Base-by-base conservation (phyloP, 306 rosid species). In the Dalbergia oliveri region DNA sequence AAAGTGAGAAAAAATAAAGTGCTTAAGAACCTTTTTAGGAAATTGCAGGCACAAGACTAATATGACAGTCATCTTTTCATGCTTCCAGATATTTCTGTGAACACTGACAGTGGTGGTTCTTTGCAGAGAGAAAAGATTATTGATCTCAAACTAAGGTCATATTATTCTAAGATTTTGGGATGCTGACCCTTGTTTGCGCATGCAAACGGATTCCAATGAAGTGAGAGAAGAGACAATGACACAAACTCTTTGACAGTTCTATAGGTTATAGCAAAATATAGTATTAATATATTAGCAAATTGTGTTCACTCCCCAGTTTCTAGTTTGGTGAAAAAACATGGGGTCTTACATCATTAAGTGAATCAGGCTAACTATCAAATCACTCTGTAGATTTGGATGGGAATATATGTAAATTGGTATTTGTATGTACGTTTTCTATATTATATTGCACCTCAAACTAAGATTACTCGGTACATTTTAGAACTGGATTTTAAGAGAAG, bases 181-280 rank as follows among this genome's bases (percentile, higher is more conserved):
- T 76, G 89, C 79, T 85, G 93, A 77, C 60, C 86, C 66, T 54
- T 71, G 47, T 76, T 83, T 89, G 87, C 92, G 94, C 97, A 88
- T 90, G 92, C 94, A 88, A 82, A 83, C 89, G 68, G 65, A 68
- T 84, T 82, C 84, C 91, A 53, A 87, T 84, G 90, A 91, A 84
- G 88, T 74, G 66, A 72, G 72, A 64, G 41, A 59, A 72, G 72
- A 64, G 41, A 76, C 39, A 61, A 69, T 66, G 79, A 77, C 76
- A 76, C 79, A 79, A 50, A 73, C 72, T 76, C 82, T 63, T 74
- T 35, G 35, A 73, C 47, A 44, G 19, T 75, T 69, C 54, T 37
- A 35, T 13, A 50, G 70, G 75, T 26, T 19, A 66, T 73, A 56
- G 10, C 60, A 70, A 59, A 69, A 49, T 34, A 47, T 50, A 34